phyloP scores from a whole-genome alignment of 2,329 filamentous ascomycete genomes.

The Teratosphaeria viscida region DNA sequence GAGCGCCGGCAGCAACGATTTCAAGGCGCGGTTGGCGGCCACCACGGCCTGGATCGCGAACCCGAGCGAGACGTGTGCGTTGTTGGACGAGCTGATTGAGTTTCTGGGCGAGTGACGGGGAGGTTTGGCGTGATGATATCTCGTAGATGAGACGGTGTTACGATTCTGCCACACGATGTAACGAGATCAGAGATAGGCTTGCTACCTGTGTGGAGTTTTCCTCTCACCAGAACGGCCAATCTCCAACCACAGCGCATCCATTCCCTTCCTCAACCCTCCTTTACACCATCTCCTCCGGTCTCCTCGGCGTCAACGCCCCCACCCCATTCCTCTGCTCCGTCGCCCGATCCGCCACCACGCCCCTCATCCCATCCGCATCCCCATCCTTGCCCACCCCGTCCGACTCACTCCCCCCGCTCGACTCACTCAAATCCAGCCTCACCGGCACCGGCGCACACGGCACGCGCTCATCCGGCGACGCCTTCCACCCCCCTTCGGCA shows the following conservation, averaged over 20 bases:
- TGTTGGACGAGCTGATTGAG: conserved; percentile 67
- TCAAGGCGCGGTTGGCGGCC: conserved; percentile 84
- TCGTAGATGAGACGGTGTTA: too few relatives aligned
- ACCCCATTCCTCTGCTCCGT: neutral
- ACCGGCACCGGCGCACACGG: neutral
- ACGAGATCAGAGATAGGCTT: too few relatives aligned
- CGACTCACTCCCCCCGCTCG: neutral
- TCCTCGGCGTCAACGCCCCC: neutral
- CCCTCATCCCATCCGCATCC: neutral
- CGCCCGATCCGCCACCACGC: neutral
- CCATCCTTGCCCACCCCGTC: neutral
- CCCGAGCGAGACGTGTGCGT: conserved; percentile 76
- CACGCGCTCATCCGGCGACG: conserved; percentile 1
- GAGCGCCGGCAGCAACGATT: conserved; percentile 91
- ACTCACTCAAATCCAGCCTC: neutral
- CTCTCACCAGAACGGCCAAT: too few relatives aligned
- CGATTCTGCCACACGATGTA: too few relatives aligned
- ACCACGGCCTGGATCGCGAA: conserved; percentile 97
- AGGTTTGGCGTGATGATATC: too few relatives aligned
- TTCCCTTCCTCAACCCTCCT: too few relatives aligned
- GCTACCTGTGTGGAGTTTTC: too few relatives aligned
- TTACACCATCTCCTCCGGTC: neutral
- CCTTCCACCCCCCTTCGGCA: conserved; percentile 48
- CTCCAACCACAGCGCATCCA: too few relatives aligned
- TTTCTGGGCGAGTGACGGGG: conserved; percentile 1